Conservation (phyloP, 805 yeast genomes). For the Schwanniomyces yamadae region DNA sequence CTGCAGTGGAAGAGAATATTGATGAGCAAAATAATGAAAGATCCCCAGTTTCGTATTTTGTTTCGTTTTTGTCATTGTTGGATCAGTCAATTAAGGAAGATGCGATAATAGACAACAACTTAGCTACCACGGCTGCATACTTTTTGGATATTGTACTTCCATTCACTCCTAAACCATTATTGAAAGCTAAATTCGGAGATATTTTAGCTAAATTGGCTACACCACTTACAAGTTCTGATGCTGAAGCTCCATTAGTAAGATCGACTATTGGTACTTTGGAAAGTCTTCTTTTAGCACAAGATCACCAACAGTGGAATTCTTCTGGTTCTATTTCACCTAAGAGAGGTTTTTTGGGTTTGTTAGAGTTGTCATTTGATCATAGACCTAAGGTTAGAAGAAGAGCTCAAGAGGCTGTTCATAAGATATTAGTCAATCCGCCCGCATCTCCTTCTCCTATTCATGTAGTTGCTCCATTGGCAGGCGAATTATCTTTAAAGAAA, state of each 20-base stretch:
- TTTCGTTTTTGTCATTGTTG: constrained; percentile 76
- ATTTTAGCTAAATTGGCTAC: constrained; percentile 81
- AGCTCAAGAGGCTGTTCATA: constrained; percentile 83
- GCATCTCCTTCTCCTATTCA: constrained; percentile 77
- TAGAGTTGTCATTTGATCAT: constrained; percentile 78
- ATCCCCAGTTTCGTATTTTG: constrained; percentile 78
- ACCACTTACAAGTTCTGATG: constrained; percentile 61
- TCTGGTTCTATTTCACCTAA: constrained; percentile 64
- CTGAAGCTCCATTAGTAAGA: constrained; percentile 78
- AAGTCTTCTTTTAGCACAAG: constrained; percentile 75
- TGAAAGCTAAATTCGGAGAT: constrained; percentile 73
- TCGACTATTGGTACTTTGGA: constrained; percentile 87
- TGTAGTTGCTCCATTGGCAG: constrained; percentile 68
- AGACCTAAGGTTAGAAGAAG: constrained; percentile 95
- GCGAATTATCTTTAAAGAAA: constrained; percentile 62
- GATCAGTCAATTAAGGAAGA: constrained; percentile 64
- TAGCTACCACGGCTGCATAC: constrained; percentile 78
- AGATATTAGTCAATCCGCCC: constrained; percentile 64
- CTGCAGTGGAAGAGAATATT: constrained; percentile 89
- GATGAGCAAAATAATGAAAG: constrained; percentile 59
- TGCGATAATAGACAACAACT: constrained; percentile 53
- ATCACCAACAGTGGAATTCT: constrained; percentile 70
- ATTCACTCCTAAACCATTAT: constrained; percentile 63
- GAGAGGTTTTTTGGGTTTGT: constrained; percentile 74
- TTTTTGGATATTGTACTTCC: constrained; percentile 79